Conservation (phyloP, 2,329 filamentous ascomycete genomes). For the Scleromitrula shiraiana region DNA sequence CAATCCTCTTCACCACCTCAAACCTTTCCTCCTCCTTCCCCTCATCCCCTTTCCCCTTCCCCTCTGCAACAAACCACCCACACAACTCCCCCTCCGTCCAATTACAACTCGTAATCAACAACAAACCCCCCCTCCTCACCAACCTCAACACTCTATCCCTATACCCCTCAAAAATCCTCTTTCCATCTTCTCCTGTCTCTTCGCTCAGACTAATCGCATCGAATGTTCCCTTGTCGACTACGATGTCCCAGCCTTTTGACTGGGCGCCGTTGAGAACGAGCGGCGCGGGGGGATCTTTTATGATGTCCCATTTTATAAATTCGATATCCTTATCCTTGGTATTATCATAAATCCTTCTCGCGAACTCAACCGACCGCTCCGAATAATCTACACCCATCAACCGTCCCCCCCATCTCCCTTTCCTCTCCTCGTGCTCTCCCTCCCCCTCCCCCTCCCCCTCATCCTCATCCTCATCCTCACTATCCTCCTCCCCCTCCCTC, state of each 20-base stretch:
- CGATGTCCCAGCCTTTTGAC: conserved; percentile 65
- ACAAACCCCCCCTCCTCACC: conserved; percentile 61
- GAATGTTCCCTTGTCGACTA: conserved; percentile 97
- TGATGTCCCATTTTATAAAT: conserved; percentile 47
- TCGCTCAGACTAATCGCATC: conserved; percentile 79
- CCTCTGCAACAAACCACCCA: conserved; percentile 64
- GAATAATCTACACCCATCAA: conserved; percentile 91
- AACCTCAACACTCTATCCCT: conserved; percentile 58
- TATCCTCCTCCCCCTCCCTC: conserved; percentile 37
- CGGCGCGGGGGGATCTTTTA: conserved; percentile 34
- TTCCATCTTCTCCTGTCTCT: conserved; percentile 43
- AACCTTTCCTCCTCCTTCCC: conserved; percentile 13
- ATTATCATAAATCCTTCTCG: conserved; percentile 47
- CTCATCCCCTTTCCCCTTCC: conserved; percentile 32
- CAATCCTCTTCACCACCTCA: conserved; percentile 56
- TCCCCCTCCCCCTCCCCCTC: conserved; percentile 55
- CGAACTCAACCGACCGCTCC: conserved; percentile 63
- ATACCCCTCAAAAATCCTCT: conserved; percentile 69
- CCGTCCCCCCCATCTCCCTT: conserved; percentile 49
- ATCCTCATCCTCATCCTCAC: conserved; percentile 12
- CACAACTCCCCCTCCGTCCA: conserved; percentile 88
- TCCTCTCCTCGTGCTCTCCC: conserved; percentile 15
- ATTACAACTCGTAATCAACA: conserved; percentile 93
- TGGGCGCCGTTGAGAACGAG: conserved; percentile 15
- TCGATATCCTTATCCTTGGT: conserved; percentile 20